These are phyloP conservation scores for Fraxinus quadrangulata DNA, from an alignment of 257 asterid species.

Conservation along the genomic window DNA sequence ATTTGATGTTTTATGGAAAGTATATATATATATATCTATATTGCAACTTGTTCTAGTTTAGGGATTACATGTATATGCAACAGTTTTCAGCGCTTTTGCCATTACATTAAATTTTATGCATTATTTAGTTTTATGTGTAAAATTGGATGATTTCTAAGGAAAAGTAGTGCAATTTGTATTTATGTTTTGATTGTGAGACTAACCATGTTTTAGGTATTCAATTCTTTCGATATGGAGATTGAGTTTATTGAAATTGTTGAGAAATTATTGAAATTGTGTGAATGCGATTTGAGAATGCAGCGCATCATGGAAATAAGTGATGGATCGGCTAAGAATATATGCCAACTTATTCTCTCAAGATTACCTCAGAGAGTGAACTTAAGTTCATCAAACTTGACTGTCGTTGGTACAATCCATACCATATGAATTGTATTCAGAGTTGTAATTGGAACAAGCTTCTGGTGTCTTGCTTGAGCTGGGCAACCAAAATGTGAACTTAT, in stretches of 20 bases:
- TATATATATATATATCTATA: neutral
- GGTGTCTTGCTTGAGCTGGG: slow-evolving; percentile 1
- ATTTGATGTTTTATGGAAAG: neutral
- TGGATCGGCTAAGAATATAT: slow-evolving; percentile 88
- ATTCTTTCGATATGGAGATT: neutral
- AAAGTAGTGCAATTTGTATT: neutral
- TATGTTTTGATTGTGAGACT: neutral
- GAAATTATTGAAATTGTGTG: slow-evolving; percentile 23
- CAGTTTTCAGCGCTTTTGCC: neutral
- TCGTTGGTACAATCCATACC: slow-evolving; percentile 37
- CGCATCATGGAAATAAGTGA: slow-evolving; percentile 94
- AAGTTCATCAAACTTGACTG: slow-evolving; percentile 46
- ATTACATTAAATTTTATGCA: neutral
- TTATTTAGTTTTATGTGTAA: neutral
- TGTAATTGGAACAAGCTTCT: slow-evolving; percentile 20
- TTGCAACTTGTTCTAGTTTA: neutral
- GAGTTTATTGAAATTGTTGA: neutral
- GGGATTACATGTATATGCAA: neutral
- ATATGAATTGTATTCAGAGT: slow-evolving; percentile 48
- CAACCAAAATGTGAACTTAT: neutral
- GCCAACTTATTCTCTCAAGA: slow-evolving; percentile 81
- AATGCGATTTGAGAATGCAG: slow-evolving; percentile 95
- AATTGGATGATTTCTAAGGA: neutral
- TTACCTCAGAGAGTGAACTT: slow-evolving; percentile 29
- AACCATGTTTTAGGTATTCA: neutral